Evolutionary conservation across 441 rosid genomes (phyloP), one percentile per base, ranked within the genome.

Genomic region (Croton setiger): DNA sequence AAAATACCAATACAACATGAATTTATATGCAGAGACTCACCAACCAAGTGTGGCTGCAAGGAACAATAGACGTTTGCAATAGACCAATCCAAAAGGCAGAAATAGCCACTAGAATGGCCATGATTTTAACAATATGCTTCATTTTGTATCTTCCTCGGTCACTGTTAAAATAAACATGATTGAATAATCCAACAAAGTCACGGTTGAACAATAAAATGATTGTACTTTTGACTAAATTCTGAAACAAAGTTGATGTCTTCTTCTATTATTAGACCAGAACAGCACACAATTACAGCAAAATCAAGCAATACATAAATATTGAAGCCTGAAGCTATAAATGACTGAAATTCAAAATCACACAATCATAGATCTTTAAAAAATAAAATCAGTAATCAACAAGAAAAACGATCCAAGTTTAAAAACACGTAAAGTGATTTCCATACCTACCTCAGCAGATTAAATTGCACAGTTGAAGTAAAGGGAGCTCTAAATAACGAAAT

Each of bases 61-160:
- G 93, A 77, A 92, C 47, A 17, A 89, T 36, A 15, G 92, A 84
- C 73, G 91, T 83, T 76, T 88, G 90, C 82, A 95, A 77, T 52
- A 90, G 96, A 68, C 89, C 85, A 59, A 90, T 72, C 97, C 97
- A 92, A 54, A 89, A 39, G 65, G 90, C 87, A 60, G 90, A 81
- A 7, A 92, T 76, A 53, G 90, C 75, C 79, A 86, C 84, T 64
- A 90, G 61, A 20, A 88, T 63, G 55, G 85, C 78, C 78, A 85
- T 53, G 39, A 92, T 88, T 87, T 89, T 95, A 21, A 88, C 76
- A 62, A 90, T 78, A 73, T 95, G 97, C 96, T 90, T 95, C 97
- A 89, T 95, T n/a, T 65, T 70, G 20, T 20, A 33, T 45, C 47
- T 57, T 35, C 7, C 64, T 33, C 45, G 64, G 45, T 45, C 13